Percentiles rank a stretch among this genome's conserved stretches.
These are phyloP conservation scores for Auriscalpium microsporum DNA, from an alignment of 768 basidiomycete genomes.

Conservation along the genomic window DNA sequence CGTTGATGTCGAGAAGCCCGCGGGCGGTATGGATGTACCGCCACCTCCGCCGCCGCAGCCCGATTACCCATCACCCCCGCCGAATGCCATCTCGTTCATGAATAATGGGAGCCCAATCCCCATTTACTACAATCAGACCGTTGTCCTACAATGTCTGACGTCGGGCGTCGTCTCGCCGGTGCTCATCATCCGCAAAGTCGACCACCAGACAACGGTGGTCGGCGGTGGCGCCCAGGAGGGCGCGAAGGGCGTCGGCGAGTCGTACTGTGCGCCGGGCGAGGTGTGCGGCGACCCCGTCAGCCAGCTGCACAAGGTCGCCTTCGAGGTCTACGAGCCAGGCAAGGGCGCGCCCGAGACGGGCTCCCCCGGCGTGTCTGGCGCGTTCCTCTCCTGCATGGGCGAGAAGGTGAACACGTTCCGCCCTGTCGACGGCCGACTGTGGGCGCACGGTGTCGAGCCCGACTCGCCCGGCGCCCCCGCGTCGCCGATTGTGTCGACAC, in stretches of 20 bases:
- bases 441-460: constrained; percentile 37
- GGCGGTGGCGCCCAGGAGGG: constrained; percentile 89
- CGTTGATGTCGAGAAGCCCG: constrained; percentile 83
- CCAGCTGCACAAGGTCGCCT: constrained; percentile 92
- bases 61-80: constrained; percentile 87
- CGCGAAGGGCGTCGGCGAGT: constrained; percentile 75
- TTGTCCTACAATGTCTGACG: constrained; percentile 88
- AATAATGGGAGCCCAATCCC: constrained; percentile 81
- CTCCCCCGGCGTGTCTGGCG: constrained; percentile 68
- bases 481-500: constrained; percentile 63
- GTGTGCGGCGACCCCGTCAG: constrained; percentile 91
- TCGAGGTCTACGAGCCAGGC: constrained; percentile 75
- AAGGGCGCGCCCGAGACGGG: constrained; percentile 68
- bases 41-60: constrained; percentile 77
- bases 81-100: constrained; percentile 81
- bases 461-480: constrained; percentile 42
- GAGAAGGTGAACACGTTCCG: constrained; percentile 90
- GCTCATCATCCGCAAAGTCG: constrained; percentile 89
- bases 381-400: constrained; percentile 86
- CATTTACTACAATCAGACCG: constrained; percentile 94
- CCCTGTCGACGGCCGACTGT: constrained; percentile 73
- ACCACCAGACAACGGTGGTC: constrained; percentile 81
- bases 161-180: constrained; percentile 93
- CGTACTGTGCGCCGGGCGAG: constrained; percentile 77
- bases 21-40: constrained; percentile 66